phyloP scores from a whole-genome alignment of 2,329 filamentous ascomycete species.

The Xylariomycetidae sp. region DNA sequence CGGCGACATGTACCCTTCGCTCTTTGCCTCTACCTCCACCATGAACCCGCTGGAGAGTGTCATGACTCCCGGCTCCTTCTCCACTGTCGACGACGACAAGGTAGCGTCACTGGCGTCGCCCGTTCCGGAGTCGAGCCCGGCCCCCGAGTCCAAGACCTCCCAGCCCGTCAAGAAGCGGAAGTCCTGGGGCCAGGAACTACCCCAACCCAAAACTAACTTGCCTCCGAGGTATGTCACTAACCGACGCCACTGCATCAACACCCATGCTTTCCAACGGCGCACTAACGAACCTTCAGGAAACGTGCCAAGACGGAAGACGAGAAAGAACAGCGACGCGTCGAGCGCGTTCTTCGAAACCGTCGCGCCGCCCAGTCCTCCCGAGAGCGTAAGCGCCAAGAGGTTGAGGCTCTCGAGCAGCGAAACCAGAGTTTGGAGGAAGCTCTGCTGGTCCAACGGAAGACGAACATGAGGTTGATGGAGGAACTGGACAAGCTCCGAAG shows the following conservation, averaged over 20 bases:
- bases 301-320: conserved; percentile 98
- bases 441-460: conserved; percentile 53
- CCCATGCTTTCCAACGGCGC: not conserved
- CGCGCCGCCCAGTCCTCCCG: conserved; percentile 94
- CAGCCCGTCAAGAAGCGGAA: conserved; percentile 89
- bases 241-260: not conserved
- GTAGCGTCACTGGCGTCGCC: conserved; percentile 9
- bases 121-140: conserved; percentile 12
- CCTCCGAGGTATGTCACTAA: conserved; percentile 65
- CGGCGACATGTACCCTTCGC: conserved; percentile 41
- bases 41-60: conserved; percentile 40
- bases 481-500: conserved; percentile 45
- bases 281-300: conserved; percentile 54
- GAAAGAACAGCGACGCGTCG: conserved; percentile 95
- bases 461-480: conserved; percentile 42
- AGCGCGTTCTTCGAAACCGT: conserved; percentile 93
- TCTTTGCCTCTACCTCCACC: conserved; percentile 37
- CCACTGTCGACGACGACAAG: conserved; percentile 24
- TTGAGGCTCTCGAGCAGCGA: conserved; percentile 74
- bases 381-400: conserved; percentile 83
- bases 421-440: conserved; percentile 65
- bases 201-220: conserved; percentile 92
- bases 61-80: conserved; percentile 43
- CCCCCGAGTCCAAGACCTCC: conserved; percentile 40
- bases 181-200: conserved; percentile 96